Conservation (phyloP, 192 early-diverging fungal genomes). For the Coemansia sp. region DNA sequence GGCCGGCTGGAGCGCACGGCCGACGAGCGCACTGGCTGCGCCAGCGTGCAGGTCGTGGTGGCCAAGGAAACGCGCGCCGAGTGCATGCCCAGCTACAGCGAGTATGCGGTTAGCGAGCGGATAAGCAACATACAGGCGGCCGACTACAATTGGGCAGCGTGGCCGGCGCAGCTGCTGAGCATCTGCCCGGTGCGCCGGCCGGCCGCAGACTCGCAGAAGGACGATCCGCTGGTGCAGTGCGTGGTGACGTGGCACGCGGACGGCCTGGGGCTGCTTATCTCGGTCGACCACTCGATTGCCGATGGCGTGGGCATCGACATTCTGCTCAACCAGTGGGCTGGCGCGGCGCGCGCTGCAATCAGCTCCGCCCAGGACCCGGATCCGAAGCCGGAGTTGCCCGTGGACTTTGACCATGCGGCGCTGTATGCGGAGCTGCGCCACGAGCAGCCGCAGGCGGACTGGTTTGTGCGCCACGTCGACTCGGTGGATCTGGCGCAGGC, state of each 20-base stretch:
- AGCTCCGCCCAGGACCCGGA: neutral
- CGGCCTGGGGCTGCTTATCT: slow-evolving; percentile 33
- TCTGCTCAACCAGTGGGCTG: slow-evolving; percentile 33
- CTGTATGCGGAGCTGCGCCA: slow-evolving; percentile 9
- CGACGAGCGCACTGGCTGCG: neutral
- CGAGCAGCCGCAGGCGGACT: slow-evolving; percentile 1
- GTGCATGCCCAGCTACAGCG: slow-evolving; percentile 16
- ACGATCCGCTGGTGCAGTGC: slow-evolving; percentile 21
- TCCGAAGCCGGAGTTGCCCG: neutral
- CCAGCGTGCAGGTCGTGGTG: slow-evolving; percentile 7
- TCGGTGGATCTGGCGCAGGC: neutral
- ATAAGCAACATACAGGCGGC: slow-evolving; percentile 13
- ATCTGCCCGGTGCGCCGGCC: slow-evolving; percentile 8
- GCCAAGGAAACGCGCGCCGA: neutral
- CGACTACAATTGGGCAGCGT: slow-evolving; percentile 21
- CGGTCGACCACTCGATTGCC: slow-evolving; percentile 35
- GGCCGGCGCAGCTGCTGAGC: slow-evolving; percentile 26
- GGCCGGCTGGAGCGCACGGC: slow-evolving; percentile 8
- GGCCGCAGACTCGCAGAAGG: neutral
- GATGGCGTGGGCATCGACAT: slow-evolving; percentile 35
- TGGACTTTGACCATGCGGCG: slow-evolving; percentile 24
- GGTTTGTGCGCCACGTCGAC: slow-evolving; percentile 28
- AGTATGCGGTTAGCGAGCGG: slow-evolving; percentile 3
- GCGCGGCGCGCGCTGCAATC: neutral
- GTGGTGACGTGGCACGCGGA: slow-evolving; percentile 35